Evolutionary conservation across 1,284 basidiomycete genomes (phyloP), one percentile per base, ranked within the genome.

Genomic region (Caloboletus inedulis): DNA sequence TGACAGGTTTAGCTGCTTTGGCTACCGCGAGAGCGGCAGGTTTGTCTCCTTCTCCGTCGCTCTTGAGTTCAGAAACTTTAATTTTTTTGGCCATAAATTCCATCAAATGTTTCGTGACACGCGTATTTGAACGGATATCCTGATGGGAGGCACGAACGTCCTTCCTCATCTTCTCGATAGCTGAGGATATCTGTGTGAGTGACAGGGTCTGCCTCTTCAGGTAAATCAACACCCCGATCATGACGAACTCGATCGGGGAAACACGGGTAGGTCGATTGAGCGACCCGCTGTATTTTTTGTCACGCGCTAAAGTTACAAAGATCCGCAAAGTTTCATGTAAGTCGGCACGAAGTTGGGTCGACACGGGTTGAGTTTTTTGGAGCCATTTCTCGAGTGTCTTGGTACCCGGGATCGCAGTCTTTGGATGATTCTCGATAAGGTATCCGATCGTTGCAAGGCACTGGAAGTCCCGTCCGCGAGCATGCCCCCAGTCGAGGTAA

Each of bases 391-490:
- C 74, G 37, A 78, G 66, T n/a, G 61, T 52, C 33, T 65, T 56
- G 3, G 68, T 54, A 1, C 59, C 62, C 7, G 74, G 76, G 2
- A 70, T 59, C 4, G 56, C 49, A 8, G 59, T 56, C 16, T 62
- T 62, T 0, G 74, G 71, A 29, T 72, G 64, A 29, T 64, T 63
- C 33, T 72, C 66, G 27, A 79, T 72, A 19, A 75, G 65, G 49
- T 69, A 74, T n/a, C 75, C 64, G n/a, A 76, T 72, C 1, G 71
- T 67, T 27, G 74, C 70, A 9, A 79, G 61, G 47, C 74, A 74
- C 37, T 77, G 75, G 46, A 79, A 80, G 50, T 79, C 77, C 21
- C 73, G 70, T 25, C 76, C 78, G 33, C 78, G 74, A 39, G 74
- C 65, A 37, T 68, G 70, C 31, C 74, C 77, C 74, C 76, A 76